Base-by-base conservation (phyloP, 192 early-diverging fungal species). In the Coemansia asiatica region DNA sequence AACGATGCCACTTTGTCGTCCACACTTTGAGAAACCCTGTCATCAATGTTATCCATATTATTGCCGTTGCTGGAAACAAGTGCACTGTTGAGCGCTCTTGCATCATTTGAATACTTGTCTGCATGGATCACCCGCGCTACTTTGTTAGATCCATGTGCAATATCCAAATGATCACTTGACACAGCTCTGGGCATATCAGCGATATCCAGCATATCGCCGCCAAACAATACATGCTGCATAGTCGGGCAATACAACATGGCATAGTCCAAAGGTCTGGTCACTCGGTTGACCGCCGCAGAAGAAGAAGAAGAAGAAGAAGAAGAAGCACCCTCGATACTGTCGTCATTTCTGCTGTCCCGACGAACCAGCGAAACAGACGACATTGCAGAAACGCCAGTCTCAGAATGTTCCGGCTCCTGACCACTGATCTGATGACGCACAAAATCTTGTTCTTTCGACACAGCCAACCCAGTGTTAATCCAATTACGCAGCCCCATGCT, bases 181-280 rank as follows among this genome's bases (percentile, higher is more conserved):
- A 15, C 2, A 16, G 16, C 25, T 60, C 21, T 19, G 21, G 28
- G 26, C 33, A 56, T 29, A 1, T 57, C 68, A 13, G 47, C 40
- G 6, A 60, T 36, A 23, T 67, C 54, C 56, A 55, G 44, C 49
- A 54, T 50, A 13, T 65, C 68, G 64, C 68, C 59, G 48, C 69
- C 56, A 61, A 81, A 75, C 53, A 68, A n/a, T 16, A 81, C 79
- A 18, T 82, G 80, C 59, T 78, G 76, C 66, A 82, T 68, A 21
- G 56, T 65, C 15, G 75, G 75, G 54, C 80, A 82, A 50, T 74
- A 82, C 59, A 82, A 51, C 80, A 82, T 82, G 1, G 74, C 72
- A 22, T 82, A 65, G 54, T 73, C 79, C 21, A 44, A 47, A 44
- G 23, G 54, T 10, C 56, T 63, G 22, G 19, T 15, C 13, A 44